Conservation (phyloP, 768 basidiomycete species). For the Mycena chlorophos region DNA sequence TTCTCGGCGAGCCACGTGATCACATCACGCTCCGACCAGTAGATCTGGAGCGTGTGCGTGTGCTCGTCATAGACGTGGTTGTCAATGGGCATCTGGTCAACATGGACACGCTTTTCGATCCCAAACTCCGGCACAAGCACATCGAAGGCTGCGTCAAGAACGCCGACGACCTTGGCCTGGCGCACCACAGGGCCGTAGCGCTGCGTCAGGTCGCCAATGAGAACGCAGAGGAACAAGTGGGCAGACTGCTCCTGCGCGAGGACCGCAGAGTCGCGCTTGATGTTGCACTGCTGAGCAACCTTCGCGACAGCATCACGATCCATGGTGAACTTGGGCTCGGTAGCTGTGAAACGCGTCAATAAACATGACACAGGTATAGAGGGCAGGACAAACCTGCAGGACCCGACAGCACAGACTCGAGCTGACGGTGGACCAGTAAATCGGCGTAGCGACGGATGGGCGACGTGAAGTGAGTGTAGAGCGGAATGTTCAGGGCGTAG, state of each 20-base stretch:
- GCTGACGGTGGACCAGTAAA: constrained; percentile 92
- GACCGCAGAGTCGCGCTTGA: constrained; percentile 88
- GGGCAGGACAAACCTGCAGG: constrained; percentile 44
- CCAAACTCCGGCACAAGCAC: constrained; percentile 96
- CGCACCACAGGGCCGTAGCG: constrained; percentile 95
- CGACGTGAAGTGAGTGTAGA: constrained; percentile 93
- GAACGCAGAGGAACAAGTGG: constrained; percentile 91
- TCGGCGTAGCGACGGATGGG: constrained; percentile 95
- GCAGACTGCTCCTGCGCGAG: constrained; percentile 96
- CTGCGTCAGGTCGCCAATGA: constrained; percentile 91
- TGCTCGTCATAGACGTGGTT: constrained; percentile 98
- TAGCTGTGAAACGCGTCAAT: constrained; percentile 28
- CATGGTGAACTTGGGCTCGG: constrained; percentile 92
- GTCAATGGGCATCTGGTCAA: constrained; percentile 98
- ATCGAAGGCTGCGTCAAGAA: constrained; percentile 97
- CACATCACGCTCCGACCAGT: constrained; percentile 94
- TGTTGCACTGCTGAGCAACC: constrained; percentile 97
- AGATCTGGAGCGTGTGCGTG: constrained; percentile 86
- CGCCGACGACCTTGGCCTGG: constrained; percentile 91
- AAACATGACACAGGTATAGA: neutral
- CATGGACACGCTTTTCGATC: constrained; percentile 98
- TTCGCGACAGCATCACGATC: constrained; percentile 98
- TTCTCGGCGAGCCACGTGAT: constrained; percentile 94
- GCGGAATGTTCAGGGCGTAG: constrained; percentile 84
- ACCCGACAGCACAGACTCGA: constrained; percentile 82